Base-by-base conservation (phyloP, 129 eudicot genomes). In the Centrapalus pauciflorus region DNA sequence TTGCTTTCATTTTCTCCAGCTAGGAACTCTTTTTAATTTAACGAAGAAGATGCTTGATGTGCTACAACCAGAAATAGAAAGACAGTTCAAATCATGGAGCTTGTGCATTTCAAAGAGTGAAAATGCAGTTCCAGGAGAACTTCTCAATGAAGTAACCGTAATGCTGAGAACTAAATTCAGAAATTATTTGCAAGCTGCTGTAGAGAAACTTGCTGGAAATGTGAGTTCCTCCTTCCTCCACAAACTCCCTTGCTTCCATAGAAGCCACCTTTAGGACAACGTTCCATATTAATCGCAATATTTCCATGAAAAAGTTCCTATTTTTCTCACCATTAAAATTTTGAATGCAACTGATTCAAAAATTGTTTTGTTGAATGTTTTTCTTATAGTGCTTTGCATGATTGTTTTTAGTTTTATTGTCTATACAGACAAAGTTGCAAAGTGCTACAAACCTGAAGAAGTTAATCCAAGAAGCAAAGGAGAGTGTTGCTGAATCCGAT, bases 11-110 rank as follows among this genome's bases (percentile, higher is more conserved):
- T 28, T n/a, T 65, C 30, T 80, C 35, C 85, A 90, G 97, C 69
- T 90, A 56, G 97, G 97, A 57, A 51, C 80, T 66, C 66, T 83
- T 45, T 56, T 86, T 61, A 90, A 84, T 73, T 87, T 85, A 16
- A 59, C 86, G 91, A 90, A 85, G 79, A 84, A 89, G 78, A 84
- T 87, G 91, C 89, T 90, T 7, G 95, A 90, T 61, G 75, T 72
- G 30, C 69, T 82, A 43, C 79, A 78, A 23, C 95, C 97, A 50
- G 86, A 70, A 65, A 83, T 90, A 46, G 91, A 90, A 74, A 66
- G 76, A 10, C 83, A 80, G 69, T 37, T 90, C 43, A 90, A 87
- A 81, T 50, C 74, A 6, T 79, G 85, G 69, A 77, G 75, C 46
- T 67, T 74, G 43, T 82, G 82, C 75, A 54, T 80, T 33, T 71